phyloP scores from a whole-genome alignment of 2,329 filamentous ascomycete species.

The Beauveria medogensis region DNA sequence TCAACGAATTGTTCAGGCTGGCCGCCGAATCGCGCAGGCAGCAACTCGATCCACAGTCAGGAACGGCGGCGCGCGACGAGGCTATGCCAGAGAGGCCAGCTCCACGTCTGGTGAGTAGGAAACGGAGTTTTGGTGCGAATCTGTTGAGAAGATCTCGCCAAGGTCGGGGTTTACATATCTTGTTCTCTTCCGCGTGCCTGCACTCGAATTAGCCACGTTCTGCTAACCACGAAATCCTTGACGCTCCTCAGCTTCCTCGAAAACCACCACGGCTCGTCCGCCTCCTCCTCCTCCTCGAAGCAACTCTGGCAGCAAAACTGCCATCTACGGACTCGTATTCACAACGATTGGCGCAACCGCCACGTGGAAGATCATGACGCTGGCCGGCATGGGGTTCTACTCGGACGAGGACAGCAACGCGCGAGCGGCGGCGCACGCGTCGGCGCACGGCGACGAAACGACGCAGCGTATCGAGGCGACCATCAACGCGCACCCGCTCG shows the following conservation, averaged over 20 bases:
- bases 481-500: conserved; percentile 70
- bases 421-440: conserved; percentile 43
- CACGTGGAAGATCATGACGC: conserved; percentile 28
- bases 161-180: background rate
- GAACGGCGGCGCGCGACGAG: conserved; percentile 15
- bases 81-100: conserved; percentile 16
- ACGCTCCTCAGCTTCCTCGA: background rate
- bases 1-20: conserved; percentile 18
- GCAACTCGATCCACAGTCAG: conserved; percentile 10
- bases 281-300: background rate
- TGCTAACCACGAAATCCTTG: background rate
- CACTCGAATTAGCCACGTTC: background rate
- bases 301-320: conserved; percentile 18
- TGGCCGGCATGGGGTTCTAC: conserved; percentile 30
- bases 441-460: conserved; percentile 39
- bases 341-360: conserved; percentile 24
- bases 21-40: conserved; percentile 19
- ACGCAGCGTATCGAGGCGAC: conserved; percentile 57
- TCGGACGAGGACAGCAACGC: conserved; percentile 64
- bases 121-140: background rate
- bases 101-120: conserved; percentile 18
- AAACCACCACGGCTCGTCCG: background rate
- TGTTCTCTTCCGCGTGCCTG: background rate
- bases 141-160: background rate
- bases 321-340: conserved; percentile 24